Conservation (phyloP, 768 basidiomycete species). For the Suillus paluster region DNA sequence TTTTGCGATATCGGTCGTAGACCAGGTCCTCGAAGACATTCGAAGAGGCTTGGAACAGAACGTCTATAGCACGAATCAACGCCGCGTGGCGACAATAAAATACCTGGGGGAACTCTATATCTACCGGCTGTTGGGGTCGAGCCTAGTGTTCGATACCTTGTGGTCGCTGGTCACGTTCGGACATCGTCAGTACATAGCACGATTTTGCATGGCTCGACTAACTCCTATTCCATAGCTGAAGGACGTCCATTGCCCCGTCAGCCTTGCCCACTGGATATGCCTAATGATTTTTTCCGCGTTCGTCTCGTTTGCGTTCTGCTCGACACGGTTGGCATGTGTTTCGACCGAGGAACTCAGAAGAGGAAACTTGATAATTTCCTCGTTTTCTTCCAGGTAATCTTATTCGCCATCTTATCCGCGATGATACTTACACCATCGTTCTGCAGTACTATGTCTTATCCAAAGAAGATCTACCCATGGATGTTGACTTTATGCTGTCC, state of each 20-base stretch:
- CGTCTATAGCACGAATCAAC: slow-evolving; percentile 93
- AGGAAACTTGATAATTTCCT: slow-evolving; percentile 94
- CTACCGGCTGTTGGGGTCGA: slow-evolving; percentile 87
- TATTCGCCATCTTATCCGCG: background rate
- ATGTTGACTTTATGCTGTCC: slow-evolving; percentile 95
- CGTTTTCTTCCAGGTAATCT: slow-evolving; percentile 85
- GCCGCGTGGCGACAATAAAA: slow-evolving; percentile 88
- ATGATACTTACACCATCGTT: slow-evolving; percentile 8
- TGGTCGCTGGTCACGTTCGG: slow-evolving; percentile 97
- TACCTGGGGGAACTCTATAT: slow-evolving; percentile 98
- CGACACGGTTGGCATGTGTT: slow-evolving; percentile 97
- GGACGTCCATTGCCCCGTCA: slow-evolving; percentile 85
- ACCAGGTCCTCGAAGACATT: slow-evolving; percentile 94
- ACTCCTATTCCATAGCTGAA: slow-evolving; percentile 61
- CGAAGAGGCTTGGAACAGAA: slow-evolving; percentile 92
- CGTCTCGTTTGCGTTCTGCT: slow-evolving; percentile 90
- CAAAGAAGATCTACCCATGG: slow-evolving; percentile 93
- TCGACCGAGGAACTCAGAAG: slow-evolving; percentile 90
- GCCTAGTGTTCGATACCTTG: slow-evolving; percentile 89
- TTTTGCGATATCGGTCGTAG: slow-evolving; percentile 87
- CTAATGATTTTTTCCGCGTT: slow-evolving; percentile 95
- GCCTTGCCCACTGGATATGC: slow-evolving; percentile 79
- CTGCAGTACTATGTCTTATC: slow-evolving; percentile 82
- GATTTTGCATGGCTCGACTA: slow-evolving; percentile 12
- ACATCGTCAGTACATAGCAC: slow-evolving; percentile 71